A percentile compares a stretch with the other conserved stretches of the same genome.
phyloP scores from a whole-genome alignment of 768 basidiomycete species.

The Kwoniella newhampshirensis region DNA sequence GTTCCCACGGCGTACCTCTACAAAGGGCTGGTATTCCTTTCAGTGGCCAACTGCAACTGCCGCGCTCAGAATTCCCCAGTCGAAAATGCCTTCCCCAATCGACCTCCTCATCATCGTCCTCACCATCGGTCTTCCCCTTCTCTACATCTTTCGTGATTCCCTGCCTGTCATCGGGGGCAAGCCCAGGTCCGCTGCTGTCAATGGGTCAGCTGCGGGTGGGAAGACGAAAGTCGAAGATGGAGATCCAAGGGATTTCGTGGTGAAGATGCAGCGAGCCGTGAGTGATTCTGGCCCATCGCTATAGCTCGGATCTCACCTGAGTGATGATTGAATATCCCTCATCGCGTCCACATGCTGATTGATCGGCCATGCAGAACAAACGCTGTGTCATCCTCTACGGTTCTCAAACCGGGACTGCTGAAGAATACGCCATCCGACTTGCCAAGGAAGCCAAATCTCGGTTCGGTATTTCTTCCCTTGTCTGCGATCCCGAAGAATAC shows the following conservation, averaged over 20 bases:
- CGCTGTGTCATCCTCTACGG: constrained; percentile 82
- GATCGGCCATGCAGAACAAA: constrained; percentile 24
- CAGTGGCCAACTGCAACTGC: too few species aligned
- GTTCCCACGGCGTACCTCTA: too few species aligned
- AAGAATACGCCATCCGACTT: constrained; percentile 92
- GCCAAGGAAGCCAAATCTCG: constrained; percentile 97
- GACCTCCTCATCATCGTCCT: constrained; percentile 53
- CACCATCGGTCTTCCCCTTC: constrained; percentile 56
- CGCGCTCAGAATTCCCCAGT: too few species aligned
- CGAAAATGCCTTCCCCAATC: constrained; percentile 50
- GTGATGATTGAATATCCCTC: background rate
- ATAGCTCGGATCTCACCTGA: background rate
- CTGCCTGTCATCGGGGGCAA: constrained; percentile 47
- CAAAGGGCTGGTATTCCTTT: too few species aligned
- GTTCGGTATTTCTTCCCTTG: constrained; percentile 90
- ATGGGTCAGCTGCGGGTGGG: constrained; percentile 53
- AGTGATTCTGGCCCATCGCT: constrained; percentile 52
- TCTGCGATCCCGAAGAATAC: constrained; percentile 98
- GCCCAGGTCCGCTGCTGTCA: constrained; percentile 15
- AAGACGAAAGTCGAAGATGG: constrained; percentile 64
- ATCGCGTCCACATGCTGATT: background rate
- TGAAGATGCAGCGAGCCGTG: constrained; percentile 91
- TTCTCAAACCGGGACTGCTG: constrained; percentile 96
- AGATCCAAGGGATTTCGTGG: constrained; percentile 90
- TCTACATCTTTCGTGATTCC: constrained; percentile 45